A percentile compares a stretch with the other conserved stretches of the same genome.
Evolutionary conservation across 306 rosid species (phyloP).

Genomic region (Castanea sativa): DNA sequence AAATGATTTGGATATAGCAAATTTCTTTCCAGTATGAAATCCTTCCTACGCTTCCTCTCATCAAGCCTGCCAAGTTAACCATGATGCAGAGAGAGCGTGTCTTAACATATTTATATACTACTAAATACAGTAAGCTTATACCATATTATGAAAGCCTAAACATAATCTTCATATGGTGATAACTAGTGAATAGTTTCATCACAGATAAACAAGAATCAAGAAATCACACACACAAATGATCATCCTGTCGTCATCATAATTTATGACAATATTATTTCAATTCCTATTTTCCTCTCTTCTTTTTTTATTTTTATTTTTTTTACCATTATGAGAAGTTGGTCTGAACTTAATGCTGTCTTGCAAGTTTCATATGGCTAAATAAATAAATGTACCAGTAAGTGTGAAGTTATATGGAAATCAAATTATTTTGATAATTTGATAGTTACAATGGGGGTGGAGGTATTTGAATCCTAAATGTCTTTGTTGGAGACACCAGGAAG

Average conservation of each 20-base stretch:
- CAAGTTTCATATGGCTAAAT: not conserved
- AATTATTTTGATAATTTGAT: not conserved
- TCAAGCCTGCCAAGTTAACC: constrained; percentile 66
- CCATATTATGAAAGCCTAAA: not conserved
- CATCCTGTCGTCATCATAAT: not conserved
- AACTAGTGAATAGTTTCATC: not conserved
- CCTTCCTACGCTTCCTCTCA: constrained; percentile 90
- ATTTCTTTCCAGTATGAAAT: constrained; percentile 82
- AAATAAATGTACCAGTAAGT: not conserved
- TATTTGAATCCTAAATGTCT: too few relatives aligned
- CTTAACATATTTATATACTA: not conserved
- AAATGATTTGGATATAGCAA: constrained; percentile 67
- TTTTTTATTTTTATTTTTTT: not conserved
- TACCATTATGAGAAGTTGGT: not conserved
- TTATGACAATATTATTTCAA: not conserved
- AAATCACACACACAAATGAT: not conserved
- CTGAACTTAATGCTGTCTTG: not conserved
- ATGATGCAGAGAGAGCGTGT: constrained; percentile 10
- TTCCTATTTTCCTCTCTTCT: not conserved
- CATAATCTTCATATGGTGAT: not conserved
- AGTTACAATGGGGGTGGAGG: too few relatives aligned
- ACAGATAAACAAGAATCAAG: not conserved
- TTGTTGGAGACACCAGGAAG: too few relatives aligned
- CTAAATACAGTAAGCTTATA: not conserved
- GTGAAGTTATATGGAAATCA: constrained; percentile 17